Conservation (phyloP, 345 rosid species). For the Rhizophora mangle region DNA sequence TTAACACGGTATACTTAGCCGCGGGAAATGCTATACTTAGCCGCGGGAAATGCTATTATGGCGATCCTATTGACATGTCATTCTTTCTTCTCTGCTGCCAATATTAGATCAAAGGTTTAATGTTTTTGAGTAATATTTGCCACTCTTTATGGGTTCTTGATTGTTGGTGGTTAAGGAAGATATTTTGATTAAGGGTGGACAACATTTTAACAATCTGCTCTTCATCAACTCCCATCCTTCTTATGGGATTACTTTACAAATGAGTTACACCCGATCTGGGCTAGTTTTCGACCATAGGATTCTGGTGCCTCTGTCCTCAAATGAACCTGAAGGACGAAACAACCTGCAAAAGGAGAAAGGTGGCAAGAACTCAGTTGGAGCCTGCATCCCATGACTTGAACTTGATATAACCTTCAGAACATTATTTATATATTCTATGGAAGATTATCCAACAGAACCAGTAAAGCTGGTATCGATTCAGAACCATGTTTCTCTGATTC, state of each 20-base stretch:
- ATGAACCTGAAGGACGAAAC: constrained; percentile 73
- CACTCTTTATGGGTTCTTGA: no score
- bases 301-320: constrained; percentile 21
- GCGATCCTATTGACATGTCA: no score
- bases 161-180: neutral
- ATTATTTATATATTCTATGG: neutral
- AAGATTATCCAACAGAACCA: neutral
- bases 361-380: constrained; percentile 6
- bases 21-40: no score
- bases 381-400: neutral
- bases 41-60: no score
- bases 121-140: no score
- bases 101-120: no score
- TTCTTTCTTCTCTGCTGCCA: no score
- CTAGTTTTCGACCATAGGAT: neutral
- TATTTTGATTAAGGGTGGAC: neutral
- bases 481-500: neutral
- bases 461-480: neutral
- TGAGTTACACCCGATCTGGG: neutral
- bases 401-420: neutral
- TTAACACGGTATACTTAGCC: no score
- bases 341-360: constrained; percentile 41
- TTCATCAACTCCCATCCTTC: neutral
- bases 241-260: neutral
- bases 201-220: neutral